Evolutionary conservation across 2,329 filamentous ascomycete species (phyloP).

Genomic region (Cladosporium sp.): DNA sequence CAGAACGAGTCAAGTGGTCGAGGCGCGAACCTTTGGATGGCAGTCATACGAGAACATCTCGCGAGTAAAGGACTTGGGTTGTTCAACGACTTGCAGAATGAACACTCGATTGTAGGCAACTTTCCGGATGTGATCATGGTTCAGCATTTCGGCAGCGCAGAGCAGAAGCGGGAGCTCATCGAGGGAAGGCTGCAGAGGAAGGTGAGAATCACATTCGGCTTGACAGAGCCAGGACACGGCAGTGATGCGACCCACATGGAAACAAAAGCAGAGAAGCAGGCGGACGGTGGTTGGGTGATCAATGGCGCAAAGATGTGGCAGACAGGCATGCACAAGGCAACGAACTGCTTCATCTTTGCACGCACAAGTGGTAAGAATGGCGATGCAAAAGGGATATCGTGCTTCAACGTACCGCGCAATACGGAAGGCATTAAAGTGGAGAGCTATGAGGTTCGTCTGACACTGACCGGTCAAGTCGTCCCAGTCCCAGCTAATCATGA

Average conservation of each 20-base stretch:
- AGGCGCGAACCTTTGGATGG: conserved; percentile 64
- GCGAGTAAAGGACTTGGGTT: conserved; percentile 61
- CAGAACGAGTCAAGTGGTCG: conserved; percentile 47
- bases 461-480: too few species aligned
- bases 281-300: conserved; percentile 54
- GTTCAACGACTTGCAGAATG: conserved; percentile 66
- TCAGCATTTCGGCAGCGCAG: conserved; percentile 58
- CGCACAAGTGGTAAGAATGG: conserved; percentile 58
- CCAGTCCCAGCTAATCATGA: not conserved
- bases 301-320: conserved; percentile 67
- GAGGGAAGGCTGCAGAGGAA: conserved; percentile 54
- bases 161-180: conserved; percentile 59
- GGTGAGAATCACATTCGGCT: conserved; percentile 61
- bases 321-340: conserved; percentile 63
- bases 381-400: conserved; percentile 59
- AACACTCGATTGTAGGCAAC: conserved; percentile 64
- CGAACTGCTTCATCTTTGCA: conserved; percentile 64
- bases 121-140: conserved; percentile 66
- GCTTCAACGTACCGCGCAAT: conserved; percentile 59
- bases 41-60: conserved; percentile 62
- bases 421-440: conserved; percentile 57
- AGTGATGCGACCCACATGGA: conserved; percentile 66
- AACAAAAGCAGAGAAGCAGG: conserved; percentile 53
- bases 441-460: conserved; percentile 52
- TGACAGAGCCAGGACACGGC: conserved; percentile 64